A percentile compares a stretch with the other conserved stretches of the same genome.
Evolutionary conservation across 2,329 filamentous ascomycete genomes (phyloP).

Genomic region (Pseudomassariella vexata): DNA sequence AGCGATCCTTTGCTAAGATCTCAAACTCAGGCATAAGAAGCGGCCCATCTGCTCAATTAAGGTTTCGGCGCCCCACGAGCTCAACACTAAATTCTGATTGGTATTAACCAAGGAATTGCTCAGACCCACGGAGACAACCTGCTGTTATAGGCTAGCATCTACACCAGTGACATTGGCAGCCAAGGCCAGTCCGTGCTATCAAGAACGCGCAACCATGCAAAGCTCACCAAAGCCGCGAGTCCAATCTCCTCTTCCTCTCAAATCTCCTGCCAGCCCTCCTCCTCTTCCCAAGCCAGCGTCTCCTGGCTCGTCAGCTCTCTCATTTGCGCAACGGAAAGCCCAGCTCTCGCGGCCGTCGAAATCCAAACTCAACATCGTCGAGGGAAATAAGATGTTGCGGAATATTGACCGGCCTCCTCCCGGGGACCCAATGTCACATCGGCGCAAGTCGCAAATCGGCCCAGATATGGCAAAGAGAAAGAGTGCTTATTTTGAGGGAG

Average conservation of each 20-base stretch:
- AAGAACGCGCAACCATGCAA: slow-evolving; percentile 1
- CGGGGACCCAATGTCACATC: slow-evolving; percentile 27
- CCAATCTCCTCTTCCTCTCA: slow-evolving; percentile 8
- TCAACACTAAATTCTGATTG: no score
- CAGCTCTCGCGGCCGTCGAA: slow-evolving; percentile 15
- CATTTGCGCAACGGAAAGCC: slow-evolving; percentile 27
- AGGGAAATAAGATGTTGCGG: slow-evolving; percentile 30
- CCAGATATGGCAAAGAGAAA: slow-evolving; percentile 27
- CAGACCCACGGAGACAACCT: not conserved
- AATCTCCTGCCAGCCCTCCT: slow-evolving; percentile 12
- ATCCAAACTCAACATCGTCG: slow-evolving; percentile 25
- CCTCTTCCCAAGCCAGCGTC: slow-evolving; percentile 11
- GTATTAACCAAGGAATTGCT: no score
- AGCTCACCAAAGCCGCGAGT: not conserved
- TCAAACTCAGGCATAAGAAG: no score
- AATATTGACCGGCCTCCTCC: slow-evolving; percentile 33
- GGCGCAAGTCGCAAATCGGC: slow-evolving; percentile 24
- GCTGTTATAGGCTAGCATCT: no score
- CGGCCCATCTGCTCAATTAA: no score
- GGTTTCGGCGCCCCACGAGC: no score
- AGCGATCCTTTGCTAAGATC: no score
- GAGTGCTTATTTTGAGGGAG: slow-evolving; percentile 41
- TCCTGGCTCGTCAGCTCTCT: slow-evolving; percentile 8
- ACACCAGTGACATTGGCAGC: no score
- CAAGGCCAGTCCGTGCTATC: slow-evolving; percentile 4